These are phyloP conservation scores for Colletotrichum karsti DNA, from an alignment of 2,329 filamentous ascomycete species.

Conservation along the genomic window DNA sequence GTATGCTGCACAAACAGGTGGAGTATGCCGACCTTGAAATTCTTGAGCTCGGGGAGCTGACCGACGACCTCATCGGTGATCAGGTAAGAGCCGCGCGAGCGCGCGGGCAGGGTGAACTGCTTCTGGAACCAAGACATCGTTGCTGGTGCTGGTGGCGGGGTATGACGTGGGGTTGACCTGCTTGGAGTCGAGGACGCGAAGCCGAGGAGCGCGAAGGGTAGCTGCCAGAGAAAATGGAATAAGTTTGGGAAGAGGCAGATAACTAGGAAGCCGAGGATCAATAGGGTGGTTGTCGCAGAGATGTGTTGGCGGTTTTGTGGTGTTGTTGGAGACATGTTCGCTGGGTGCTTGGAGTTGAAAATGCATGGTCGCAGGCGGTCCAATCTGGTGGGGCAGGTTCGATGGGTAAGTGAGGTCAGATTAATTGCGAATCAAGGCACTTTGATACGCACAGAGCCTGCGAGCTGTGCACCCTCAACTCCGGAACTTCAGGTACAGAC, in stretches of 20 bases:
- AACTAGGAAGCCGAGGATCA: conserved; percentile 58
- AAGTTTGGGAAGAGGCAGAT: conserved; percentile 60
- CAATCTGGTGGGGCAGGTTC: conserved; percentile 28
- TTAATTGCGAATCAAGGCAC: conserved; percentile 18
- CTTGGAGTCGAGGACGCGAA: conserved; percentile 38
- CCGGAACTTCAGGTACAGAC: not conserved
- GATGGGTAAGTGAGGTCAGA: conserved; percentile 26
- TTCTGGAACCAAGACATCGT: conserved; percentile 83
- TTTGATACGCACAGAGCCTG: not conserved
- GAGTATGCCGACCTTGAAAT: conserved; percentile 86
- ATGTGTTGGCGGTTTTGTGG: conserved; percentile 40
- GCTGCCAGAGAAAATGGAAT: conserved; percentile 61
- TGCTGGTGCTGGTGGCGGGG: conserved; percentile 51
- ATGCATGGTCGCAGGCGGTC: conserved; percentile 16
- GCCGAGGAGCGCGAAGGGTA: conserved; percentile 53
- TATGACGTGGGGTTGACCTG: conserved; percentile 31
- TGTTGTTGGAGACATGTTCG: conserved; percentile 51
- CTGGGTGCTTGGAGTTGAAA: conserved; percentile 19
- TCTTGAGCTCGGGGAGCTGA: conserved; percentile 79
- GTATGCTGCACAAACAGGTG: conserved; percentile 97
- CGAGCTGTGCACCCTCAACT: not conserved
- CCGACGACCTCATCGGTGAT: conserved; percentile 79
- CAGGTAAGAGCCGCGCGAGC: conserved; percentile 86
- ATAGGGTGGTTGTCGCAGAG: conserved; percentile 50
- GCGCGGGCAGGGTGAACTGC: conserved; percentile 79